Conservation (phyloP, 768 basidiomycete genomes). For the Obba rivulosa region DNA sequence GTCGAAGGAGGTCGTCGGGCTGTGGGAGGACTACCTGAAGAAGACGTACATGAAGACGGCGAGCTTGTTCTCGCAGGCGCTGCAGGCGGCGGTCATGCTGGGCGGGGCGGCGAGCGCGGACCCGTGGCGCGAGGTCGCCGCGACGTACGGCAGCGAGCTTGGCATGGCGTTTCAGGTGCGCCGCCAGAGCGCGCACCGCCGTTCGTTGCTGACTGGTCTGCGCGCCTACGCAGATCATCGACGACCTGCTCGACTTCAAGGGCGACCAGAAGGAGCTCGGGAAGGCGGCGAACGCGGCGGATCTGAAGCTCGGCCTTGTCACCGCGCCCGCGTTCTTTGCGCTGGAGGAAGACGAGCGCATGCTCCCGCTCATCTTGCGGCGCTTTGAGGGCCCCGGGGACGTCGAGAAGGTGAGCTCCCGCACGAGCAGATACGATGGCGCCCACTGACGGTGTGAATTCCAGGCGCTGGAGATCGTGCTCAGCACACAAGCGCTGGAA, state of each 20-base stretch:
- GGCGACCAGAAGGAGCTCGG: too few species aligned
- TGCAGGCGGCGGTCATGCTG: background rate
- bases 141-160: background rate
- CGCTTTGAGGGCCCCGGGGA: background rate
- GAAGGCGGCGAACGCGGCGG: background rate
- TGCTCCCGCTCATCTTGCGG: background rate
- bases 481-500: background rate
- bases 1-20: background rate
- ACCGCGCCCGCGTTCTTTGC: background rate
- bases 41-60: slow-evolving; percentile 2
- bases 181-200: background rate
- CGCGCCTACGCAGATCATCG: background rate
- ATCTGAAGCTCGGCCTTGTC: background rate
- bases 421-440: too few species aligned
- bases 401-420: background rate
- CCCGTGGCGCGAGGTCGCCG: background rate
- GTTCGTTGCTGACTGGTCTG: background rate
- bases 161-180: background rate
- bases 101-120: background rate
- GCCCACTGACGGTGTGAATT: too few species aligned
- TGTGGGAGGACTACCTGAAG: background rate
- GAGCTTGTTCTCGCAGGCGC: background rate
- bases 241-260: background rate
- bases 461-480: background rate
- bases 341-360: background rate